Conservation (phyloP, 1,284 basidiomycete genomes). For the Spongiforma sp. region DNA sequence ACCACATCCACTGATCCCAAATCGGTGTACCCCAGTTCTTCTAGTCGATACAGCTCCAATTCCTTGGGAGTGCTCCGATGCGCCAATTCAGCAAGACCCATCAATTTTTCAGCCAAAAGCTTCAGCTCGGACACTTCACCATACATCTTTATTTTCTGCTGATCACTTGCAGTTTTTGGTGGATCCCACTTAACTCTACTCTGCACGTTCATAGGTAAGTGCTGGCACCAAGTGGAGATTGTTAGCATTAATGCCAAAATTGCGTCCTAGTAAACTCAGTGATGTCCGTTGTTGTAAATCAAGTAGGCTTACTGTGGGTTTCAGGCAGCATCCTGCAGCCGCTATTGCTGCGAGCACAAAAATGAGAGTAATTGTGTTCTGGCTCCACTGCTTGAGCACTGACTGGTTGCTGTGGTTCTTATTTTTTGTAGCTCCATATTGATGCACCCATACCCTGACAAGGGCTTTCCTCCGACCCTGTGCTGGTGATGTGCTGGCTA, state of each 20-base stretch:
- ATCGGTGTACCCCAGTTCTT: too few relatives aligned
- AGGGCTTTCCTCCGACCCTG: not conserved
- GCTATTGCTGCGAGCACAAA: too few relatives aligned
- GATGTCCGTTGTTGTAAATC: too few relatives aligned
- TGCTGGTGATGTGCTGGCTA: conserved; percentile 2
- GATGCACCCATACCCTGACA: conserved; percentile 2
- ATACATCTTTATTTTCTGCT: not conserved
- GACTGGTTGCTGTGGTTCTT: not conserved
- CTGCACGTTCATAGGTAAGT: not conserved
- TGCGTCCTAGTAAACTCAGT: not conserved
- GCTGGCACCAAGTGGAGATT: too few relatives aligned
- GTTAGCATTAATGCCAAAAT: not conserved
- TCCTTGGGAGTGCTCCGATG: not conserved
- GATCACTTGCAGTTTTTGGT: not conserved
- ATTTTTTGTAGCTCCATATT: not conserved
- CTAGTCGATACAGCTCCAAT: not conserved
- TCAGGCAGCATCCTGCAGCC: not conserved
- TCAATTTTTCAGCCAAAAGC: not conserved
- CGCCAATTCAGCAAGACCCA: not conserved
- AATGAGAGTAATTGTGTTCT: not conserved
- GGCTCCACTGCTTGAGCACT: not conserved
- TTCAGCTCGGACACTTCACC: not conserved
- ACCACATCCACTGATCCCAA: too few relatives aligned
- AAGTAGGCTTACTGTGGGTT: too few relatives aligned
- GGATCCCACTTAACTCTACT: not conserved